These are phyloP conservation scores for Beauveria scarabaeidicola DNA, from an alignment of 2,329 filamentous ascomycete species.

Conservation along the genomic window DNA sequence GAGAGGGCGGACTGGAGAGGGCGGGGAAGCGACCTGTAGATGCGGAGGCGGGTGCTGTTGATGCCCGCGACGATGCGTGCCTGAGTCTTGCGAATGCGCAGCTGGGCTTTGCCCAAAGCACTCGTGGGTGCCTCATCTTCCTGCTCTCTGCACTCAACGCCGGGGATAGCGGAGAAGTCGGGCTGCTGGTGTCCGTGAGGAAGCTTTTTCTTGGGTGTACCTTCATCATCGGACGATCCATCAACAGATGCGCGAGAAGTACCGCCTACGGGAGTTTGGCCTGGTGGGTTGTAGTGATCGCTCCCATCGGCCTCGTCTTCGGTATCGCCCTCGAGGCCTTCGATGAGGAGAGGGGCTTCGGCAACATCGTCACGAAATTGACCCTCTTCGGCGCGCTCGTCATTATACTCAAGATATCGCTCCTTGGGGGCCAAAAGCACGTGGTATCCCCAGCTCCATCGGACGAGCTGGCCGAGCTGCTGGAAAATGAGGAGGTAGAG, in stretches of 20 bases:
- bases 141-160: slow-evolving; percentile 33
- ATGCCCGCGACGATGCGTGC: not conserved
- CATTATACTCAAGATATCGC: slow-evolving; percentile 56
- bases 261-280: slow-evolving; percentile 44
- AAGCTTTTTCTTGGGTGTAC: slow-evolving; percentile 22
- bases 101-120: slow-evolving; percentile 27
- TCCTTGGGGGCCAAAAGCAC: slow-evolving; percentile 82
- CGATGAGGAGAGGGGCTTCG: slow-evolving; percentile 37
- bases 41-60: not conserved
- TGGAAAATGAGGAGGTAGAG: slow-evolving; percentile 96
- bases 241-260: slow-evolving; percentile 41
- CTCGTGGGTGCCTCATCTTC: slow-evolving; percentile 17
- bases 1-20: slow-evolving; percentile 30
- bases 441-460: slow-evolving; percentile 98
- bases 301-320: slow-evolving; percentile 24
- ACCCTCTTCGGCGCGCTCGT: slow-evolving; percentile 47
- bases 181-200: slow-evolving; percentile 25
- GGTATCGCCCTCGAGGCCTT: slow-evolving; percentile 26
- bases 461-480: slow-evolving; percentile 86
- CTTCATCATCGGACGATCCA: slow-evolving; percentile 40
- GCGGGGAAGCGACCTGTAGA: slow-evolving; percentile 28
- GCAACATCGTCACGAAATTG: slow-evolving; percentile 47
- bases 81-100: slow-evolving; percentile 16
- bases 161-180: slow-evolving; percentile 56
- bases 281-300: slow-evolving; percentile 44